Evolutionary conservation across 257 asterid genomes (phyloP).

Genomic region (Lavandula angustifolia): DNA sequence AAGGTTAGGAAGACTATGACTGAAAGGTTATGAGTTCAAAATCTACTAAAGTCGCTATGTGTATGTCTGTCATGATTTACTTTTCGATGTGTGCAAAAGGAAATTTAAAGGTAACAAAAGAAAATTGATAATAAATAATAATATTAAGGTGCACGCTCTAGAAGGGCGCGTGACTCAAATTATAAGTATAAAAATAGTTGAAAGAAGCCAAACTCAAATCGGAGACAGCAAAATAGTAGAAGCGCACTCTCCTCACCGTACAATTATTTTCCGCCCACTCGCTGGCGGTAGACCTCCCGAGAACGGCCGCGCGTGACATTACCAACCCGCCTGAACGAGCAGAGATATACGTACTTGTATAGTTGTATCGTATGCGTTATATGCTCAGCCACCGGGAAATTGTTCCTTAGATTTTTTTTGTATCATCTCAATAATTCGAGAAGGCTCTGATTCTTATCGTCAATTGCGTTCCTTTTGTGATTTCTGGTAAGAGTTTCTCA

Average conservation of each 20-base stretch:
- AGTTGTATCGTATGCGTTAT: constrained; percentile 20
- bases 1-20: too few species aligned
- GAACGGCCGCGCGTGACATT: constrained; percentile 31
- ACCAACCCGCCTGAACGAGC: constrained; percentile 13
- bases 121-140: too few species aligned
- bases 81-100: too few species aligned
- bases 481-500: constrained; percentile 42
- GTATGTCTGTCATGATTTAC: too few species aligned
- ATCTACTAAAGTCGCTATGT: too few species aligned
- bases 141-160: constrained; percentile 23
- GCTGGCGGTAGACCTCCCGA: constrained; percentile 50
- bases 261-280: constrained; percentile 37
- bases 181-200: constrained; percentile 13
- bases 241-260: constrained; percentile 40
- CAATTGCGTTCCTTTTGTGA: constrained; percentile 33
- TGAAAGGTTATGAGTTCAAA: too few species aligned
- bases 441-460: constrained; percentile 43
- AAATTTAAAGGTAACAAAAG: too few species aligned
- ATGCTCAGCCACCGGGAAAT: constrained; percentile 30
- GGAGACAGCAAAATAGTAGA: constrained; percentile 25
- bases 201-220: constrained; percentile 39
- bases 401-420: constrained; percentile 28
- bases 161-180: constrained; percentile 31
- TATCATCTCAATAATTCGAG: constrained; percentile 25
- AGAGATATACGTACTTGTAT: constrained; percentile 8